Evolutionary conservation across 1,139 yeast species (phyloP).

Genomic region (Blastobotrys malaysiensis): DNA sequence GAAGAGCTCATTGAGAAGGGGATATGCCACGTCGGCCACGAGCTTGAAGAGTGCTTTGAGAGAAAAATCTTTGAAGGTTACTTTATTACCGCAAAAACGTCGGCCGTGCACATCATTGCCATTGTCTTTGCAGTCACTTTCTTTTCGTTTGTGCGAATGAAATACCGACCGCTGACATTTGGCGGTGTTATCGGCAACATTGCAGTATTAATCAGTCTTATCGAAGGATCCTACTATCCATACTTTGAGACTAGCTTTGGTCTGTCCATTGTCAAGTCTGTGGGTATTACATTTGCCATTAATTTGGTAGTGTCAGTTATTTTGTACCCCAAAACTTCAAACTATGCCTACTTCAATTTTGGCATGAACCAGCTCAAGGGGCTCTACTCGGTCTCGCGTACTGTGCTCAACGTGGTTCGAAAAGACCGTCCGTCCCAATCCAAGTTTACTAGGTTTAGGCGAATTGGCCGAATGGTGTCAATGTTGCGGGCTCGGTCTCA

Average conservation of each 20-base stretch:
- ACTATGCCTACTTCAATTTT: constrained; percentile 19
- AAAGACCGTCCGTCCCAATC: constrained; percentile 17
- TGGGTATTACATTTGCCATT: constrained; percentile 25
- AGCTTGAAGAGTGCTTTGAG: constrained; percentile 19
- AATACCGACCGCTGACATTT: constrained; percentile 12
- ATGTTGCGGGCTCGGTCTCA: constrained; percentile 1
- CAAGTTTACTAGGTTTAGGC: constrained; percentile 11
- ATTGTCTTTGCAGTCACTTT: constrained; percentile 17
- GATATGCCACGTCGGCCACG: constrained; percentile 21
- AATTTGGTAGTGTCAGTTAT: constrained; percentile 19
- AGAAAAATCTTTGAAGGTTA: constrained; percentile 22
- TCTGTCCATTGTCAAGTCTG: constrained; percentile 20
- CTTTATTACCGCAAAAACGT: constrained; percentile 21
- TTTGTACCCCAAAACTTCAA: constrained; percentile 28
- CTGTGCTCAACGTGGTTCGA: constrained; percentile 15
- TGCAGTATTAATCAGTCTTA: constrained; percentile 18
- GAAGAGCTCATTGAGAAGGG: constrained; percentile 20
- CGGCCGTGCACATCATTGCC: constrained; percentile 25
- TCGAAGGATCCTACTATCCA: constrained; percentile 22
- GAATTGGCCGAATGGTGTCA: constrained; percentile 4
- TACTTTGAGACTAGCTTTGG: constrained; percentile 24
- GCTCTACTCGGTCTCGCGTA: constrained; percentile 12
- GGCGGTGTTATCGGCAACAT: constrained; percentile 21
- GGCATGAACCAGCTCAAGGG: constrained; percentile 14
- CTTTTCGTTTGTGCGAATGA: constrained; percentile 11